Evolutionary conservation across 2,329 filamentous ascomycete species (phyloP).

Genomic region (Truncatella angustata): DNA sequence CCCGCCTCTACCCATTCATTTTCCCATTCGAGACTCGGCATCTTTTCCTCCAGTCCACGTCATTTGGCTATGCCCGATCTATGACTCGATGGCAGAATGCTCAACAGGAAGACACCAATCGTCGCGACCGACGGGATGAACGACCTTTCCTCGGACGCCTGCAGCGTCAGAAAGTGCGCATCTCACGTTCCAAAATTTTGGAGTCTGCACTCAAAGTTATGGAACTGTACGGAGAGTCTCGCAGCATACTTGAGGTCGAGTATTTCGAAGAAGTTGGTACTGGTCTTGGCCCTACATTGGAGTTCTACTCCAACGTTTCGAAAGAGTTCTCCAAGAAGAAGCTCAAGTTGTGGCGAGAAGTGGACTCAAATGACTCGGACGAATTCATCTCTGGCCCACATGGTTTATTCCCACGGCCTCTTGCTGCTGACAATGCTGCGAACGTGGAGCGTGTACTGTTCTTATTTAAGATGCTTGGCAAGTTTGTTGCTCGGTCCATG

Average conservation of each 20-base stretch:
- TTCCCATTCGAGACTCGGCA: slow-evolving; percentile 98
- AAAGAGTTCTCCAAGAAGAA: slow-evolving; percentile 98
- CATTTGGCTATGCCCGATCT: slow-evolving; percentile 94
- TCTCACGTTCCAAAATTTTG: slow-evolving; percentile 88
- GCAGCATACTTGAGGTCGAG: slow-evolving; percentile 93
- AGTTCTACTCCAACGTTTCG: slow-evolving; percentile 97
- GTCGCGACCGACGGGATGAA: slow-evolving; percentile 84
- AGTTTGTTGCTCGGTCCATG: slow-evolving; percentile 97
- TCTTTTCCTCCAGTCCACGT: slow-evolving; percentile 94
- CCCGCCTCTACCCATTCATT: slow-evolving; percentile 90
- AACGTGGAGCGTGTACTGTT: slow-evolving; percentile 86
- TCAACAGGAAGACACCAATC: slow-evolving; percentile 75
- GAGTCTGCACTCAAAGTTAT: slow-evolving; percentile 98
- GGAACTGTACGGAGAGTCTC: slow-evolving; percentile 96
- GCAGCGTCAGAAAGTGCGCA: slow-evolving; percentile 96
- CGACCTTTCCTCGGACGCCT: slow-evolving; percentile 86
- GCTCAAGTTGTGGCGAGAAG: slow-evolving; percentile 93
- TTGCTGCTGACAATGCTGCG: slow-evolving; percentile 78
- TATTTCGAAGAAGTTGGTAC: slow-evolving; percentile 99
- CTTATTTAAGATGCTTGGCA: slow-evolving; percentile 89
- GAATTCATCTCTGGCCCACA: slow-evolving; percentile 83
- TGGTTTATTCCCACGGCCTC: slow-evolving; percentile 88
- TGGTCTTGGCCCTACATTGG: slow-evolving; percentile 88
- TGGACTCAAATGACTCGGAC: slow-evolving; percentile 67
- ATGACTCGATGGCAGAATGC: slow-evolving; percentile 98